phyloP scores from a whole-genome alignment of 2,329 filamentous ascomycete genomes.

The Lasiodiplodia theobromae region DNA sequence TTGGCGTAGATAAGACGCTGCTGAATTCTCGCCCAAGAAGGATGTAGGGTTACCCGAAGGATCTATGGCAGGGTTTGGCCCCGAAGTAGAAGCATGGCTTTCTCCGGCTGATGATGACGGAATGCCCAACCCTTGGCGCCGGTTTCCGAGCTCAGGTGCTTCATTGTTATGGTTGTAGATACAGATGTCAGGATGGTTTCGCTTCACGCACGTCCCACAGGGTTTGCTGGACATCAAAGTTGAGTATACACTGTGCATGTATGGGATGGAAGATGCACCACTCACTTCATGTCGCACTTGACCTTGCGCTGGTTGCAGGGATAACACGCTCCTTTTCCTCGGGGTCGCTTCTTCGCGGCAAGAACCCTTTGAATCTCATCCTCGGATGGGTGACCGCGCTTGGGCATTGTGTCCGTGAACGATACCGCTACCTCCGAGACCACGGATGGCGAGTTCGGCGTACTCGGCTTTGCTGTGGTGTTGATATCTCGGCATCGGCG shows the following conservation, averaged over 20 bases:
- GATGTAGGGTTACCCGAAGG: not conserved
- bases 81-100: not conserved
- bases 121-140: not conserved
- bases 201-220: not conserved
- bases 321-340: constrained; percentile 24
- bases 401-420: not conserved
- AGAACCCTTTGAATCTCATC: constrained; percentile 14
- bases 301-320: constrained; percentile 28
- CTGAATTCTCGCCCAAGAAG: constrained; percentile 21
- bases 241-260: not conserved
- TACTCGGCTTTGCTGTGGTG: not conserved
- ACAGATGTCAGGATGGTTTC: constrained; percentile 21
- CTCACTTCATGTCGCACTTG: constrained; percentile 26
- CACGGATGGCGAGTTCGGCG: not conserved
- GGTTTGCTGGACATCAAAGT: not conserved
- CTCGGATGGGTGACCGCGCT: constrained; percentile 7
- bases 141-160: not conserved
- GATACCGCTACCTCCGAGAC: not conserved
- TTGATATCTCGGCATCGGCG: constrained; percentile 3
- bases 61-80: not conserved
- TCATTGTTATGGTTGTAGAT: not conserved
- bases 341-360: constrained; percentile 19
- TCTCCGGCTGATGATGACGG: not conserved
- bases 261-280: not conserved
- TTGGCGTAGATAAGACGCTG: constrained; percentile 6